These are phyloP conservation scores for Saccharomycopsis sp. DNA, from an alignment of 805 yeast genomes.

Conservation along the genomic window DNA sequence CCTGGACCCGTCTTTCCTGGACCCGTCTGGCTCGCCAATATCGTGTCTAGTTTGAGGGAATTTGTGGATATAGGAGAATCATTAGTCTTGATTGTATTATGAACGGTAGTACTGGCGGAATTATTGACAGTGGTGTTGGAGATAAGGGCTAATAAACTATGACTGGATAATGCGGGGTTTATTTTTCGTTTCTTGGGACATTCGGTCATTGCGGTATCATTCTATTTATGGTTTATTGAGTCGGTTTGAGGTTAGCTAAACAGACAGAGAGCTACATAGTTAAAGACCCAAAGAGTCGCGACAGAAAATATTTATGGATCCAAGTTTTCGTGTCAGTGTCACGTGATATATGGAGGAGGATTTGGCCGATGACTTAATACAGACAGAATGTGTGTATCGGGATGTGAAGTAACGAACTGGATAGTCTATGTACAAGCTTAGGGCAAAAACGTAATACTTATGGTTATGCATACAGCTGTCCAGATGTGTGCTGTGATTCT, in stretches of 20 bases:
- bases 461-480: too few species aligned
- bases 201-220: background rate
- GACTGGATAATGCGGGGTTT: background rate
- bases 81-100: background rate
- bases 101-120: background rate
- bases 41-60: background rate
- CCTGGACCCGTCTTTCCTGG: conserved; percentile 3
- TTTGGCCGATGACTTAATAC: too few species aligned
- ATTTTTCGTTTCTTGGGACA: background rate
- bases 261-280: too few species aligned
- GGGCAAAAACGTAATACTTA: too few species aligned
- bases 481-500: too few species aligned
- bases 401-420: too few species aligned
- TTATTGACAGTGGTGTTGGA: background rate
- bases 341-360: too few species aligned
- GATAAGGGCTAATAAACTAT: background rate
- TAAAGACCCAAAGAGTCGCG: too few species aligned
- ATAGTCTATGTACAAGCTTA: too few species aligned
- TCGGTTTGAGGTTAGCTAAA: too few species aligned
- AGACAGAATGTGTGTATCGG: background rate
- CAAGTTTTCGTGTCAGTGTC: background rate
- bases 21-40: background rate
- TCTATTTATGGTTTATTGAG: too few species aligned
- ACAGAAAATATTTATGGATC: background rate
- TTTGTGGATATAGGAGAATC: background rate